Evolutionary conservation across 2,329 filamentous ascomycete genomes (phyloP), one percentile per base, ranked within the genome.

Genomic region (Penicillium decumbens): DNA sequence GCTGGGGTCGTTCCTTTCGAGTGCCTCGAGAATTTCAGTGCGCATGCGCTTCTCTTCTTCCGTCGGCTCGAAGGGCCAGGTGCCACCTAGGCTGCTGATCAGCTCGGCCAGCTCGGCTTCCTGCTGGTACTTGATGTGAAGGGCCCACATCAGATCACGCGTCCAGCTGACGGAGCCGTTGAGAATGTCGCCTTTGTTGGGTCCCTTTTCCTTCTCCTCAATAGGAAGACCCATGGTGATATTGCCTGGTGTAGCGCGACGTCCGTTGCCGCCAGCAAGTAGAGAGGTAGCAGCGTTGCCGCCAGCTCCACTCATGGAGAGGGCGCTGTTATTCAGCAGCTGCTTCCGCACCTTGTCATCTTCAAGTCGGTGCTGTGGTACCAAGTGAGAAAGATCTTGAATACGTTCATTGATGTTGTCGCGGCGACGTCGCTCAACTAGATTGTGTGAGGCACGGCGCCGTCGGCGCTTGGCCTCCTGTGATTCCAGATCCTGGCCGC

Each of bases 371-470:
- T 98, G 93, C 53, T 85, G 80, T 23, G 93, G 93, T 2, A 98
- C 92, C 15, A 98, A 81, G 62, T 90, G 89, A 65, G 92, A 95
- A 6, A 98, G 80, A 65, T 98, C 93, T 65, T 97, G 92, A 55
- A 98, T 98, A 38, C 93, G 84, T 72, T 98, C 93, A 61, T 98
- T 98, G 77, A 98, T 98, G 67, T 97, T 97, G 74, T 97, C 93
- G 54, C 93, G 84, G 54, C 93, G 86, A 44, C 93, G 85, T 49
- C 93, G 89, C 75, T 98, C 93, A 9, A 98, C 93, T 33, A 95
- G 79, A 67, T 98, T 97, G 75, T 98, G 93, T 1, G 92, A 97
- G 65, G 96, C 93, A 33, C 93, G 82, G 51, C 93, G 84, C 53
- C 91, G 82, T 69, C 92, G 89, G 61, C 90, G 83, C 80, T 97